These are phyloP conservation scores for Flammula alnicola DNA, from an alignment of 1,284 basidiomycete species.

Conservation along the genomic window DNA sequence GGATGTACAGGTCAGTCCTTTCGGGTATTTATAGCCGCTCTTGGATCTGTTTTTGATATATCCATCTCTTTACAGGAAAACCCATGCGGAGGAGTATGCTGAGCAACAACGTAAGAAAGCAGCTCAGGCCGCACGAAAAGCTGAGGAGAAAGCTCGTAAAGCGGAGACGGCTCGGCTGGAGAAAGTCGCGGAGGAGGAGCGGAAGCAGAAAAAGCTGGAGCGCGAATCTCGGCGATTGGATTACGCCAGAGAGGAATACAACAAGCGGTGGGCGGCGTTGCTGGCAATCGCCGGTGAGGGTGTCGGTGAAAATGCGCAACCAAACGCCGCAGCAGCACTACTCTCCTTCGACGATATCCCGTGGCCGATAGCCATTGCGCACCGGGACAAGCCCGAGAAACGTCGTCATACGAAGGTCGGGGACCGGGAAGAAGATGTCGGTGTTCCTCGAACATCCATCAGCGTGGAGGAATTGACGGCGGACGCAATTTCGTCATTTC, in stretches of 20 bases:
- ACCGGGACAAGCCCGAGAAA: conserved; percentile 26
- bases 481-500: conserved; percentile 65
- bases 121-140: conserved; percentile 49
- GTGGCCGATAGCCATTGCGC: conserved; percentile 68
- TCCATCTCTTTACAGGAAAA: conserved; percentile 49
- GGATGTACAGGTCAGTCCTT: conserved; percentile 73
- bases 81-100: conserved; percentile 67
- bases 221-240: conserved; percentile 46
- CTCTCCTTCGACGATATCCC: conserved; percentile 70
- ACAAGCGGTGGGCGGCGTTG: conserved; percentile 60
- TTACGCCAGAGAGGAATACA: conserved; percentile 58
- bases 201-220: conserved; percentile 47
- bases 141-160: conserved; percentile 57
- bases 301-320: conserved; percentile 14
- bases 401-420: conserved; percentile 9
- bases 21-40: not conserved
- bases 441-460: conserved; percentile 21
- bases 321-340: not conserved
- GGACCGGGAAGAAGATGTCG: not conserved
- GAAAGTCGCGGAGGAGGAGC: conserved; percentile 53
- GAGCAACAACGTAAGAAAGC: conserved; percentile 62
- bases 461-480: conserved; percentile 57
- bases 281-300: conserved; percentile 36
- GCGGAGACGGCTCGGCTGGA: conserved; percentile 59
- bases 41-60: conserved; percentile 10